Conservation (phyloP, 2,329 filamentous ascomycete species). For the Ophiocordyceps camponoti-leonardi region DNA sequence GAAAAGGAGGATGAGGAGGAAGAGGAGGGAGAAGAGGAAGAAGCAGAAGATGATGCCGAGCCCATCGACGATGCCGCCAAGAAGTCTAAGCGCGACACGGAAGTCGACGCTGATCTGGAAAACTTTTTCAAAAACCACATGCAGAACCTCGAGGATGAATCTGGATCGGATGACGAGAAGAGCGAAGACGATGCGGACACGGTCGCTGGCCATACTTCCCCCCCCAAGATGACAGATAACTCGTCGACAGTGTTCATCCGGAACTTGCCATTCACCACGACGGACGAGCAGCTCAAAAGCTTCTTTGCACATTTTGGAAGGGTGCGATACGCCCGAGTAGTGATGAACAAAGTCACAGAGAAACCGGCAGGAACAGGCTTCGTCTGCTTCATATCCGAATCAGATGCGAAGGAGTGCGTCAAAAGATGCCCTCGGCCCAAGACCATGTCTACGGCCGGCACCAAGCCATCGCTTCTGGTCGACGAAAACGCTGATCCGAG, state of each 20-base stretch:
- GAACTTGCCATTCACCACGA: conserved; percentile 79
- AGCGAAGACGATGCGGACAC: conserved; percentile 23
- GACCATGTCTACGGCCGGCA: conserved; percentile 21
- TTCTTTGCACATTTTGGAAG: conserved; percentile 81
- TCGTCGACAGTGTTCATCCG: conserved; percentile 76
- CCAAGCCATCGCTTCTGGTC: conserved; percentile 71
- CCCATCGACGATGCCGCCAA: conserved; percentile 10
- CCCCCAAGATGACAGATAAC: conserved; percentile 36
- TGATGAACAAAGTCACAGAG: conserved; percentile 72
- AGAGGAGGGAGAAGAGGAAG: conserved; percentile 11
- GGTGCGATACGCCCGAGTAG: conserved; percentile 81
- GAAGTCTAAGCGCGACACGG: conserved; percentile 21
- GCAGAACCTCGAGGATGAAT: conserved; percentile 39
- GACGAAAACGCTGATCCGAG: conserved; percentile 67
- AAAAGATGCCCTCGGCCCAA: conserved; percentile 50
- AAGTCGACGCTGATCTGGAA: conserved; percentile 26
- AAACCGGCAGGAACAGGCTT: conserved; percentile 86
- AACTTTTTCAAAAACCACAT: conserved; percentile 42
- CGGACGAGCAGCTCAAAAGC: conserved; percentile 64
- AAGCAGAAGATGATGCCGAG: conserved; percentile 17
- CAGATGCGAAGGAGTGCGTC: conserved; percentile 63
- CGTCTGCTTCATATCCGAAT: conserved; percentile 70
- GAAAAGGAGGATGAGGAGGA: conserved; percentile 17
- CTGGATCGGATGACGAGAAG: conserved; percentile 34
- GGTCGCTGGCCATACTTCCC: conserved; percentile 17